Conservation (phyloP, 2,329 filamentous ascomycete genomes). For the Penicillium sp. region DNA sequence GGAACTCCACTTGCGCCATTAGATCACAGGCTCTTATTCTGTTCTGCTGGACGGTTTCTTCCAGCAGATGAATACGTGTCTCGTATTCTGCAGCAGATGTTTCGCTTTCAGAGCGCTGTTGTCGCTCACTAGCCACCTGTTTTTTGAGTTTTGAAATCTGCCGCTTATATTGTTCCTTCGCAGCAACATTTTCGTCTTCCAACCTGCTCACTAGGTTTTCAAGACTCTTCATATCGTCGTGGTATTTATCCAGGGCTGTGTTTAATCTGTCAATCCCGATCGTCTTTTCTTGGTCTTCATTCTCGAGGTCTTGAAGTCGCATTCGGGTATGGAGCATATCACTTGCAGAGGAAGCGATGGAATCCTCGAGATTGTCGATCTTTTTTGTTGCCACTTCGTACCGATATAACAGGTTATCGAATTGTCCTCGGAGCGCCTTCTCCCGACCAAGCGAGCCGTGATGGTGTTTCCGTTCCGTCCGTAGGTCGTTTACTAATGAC, state of each 20-base stretch:
- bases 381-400: conserved; percentile 43
- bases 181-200: conserved; percentile 43
- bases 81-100: conserved; percentile 39
- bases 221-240: conserved; percentile 46
- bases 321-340: conserved; percentile 52
- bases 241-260: conserved; percentile 49
- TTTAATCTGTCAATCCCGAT: conserved; percentile 48
- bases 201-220: conserved; percentile 47
- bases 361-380: conserved; percentile 43
- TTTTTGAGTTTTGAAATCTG: conserved; percentile 39
- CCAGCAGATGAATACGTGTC: conserved; percentile 41
- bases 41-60: conserved; percentile 40
- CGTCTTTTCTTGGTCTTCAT: conserved; percentile 44
- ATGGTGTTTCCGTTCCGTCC: conserved; percentile 37
- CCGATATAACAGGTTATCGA: conserved; percentile 45
- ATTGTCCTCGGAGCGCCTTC: conserved; percentile 48
- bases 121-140: conserved; percentile 39
- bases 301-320: conserved; percentile 47
- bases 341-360: conserved; percentile 46
- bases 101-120: conserved; percentile 40
- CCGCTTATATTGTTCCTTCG: conserved; percentile 32
- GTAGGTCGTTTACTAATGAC: conserved; percentile 37
- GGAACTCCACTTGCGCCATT: conserved; percentile 36
- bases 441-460: conserved; percentile 43
- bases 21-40: conserved; percentile 40